phyloP scores from a whole-genome alignment of 163 green algal genomes.

The Volvox carteri region DNA sequence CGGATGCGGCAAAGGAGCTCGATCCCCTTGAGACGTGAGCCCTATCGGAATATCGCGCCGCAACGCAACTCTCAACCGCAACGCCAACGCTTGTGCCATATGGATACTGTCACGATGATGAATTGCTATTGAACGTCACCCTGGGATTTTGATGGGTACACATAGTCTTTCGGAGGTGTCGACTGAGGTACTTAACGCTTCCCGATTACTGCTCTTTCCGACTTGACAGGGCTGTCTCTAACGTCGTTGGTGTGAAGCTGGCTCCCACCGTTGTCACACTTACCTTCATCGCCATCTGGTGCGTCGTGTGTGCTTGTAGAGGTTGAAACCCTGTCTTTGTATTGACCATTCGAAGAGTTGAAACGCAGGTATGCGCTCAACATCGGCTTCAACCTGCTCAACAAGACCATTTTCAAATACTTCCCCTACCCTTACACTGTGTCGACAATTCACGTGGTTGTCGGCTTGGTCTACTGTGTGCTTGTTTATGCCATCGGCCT shows the following conservation, averaged over 20 bases:
- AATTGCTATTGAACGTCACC: no score
- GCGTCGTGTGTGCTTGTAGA: conserved; percentile 14
- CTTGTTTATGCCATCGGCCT: conserved; percentile 89
- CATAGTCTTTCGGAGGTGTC: no score
- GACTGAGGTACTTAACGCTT: no score
- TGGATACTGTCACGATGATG: no score
- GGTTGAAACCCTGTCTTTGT: background rate
- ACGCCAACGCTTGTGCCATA: background rate
- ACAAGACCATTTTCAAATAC: conserved; percentile 99
- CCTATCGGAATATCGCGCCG: conserved; percentile 10
- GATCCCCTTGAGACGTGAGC: conserved; percentile 69
- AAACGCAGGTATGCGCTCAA: conserved; percentile 92
- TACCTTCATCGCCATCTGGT: conserved; percentile 91
- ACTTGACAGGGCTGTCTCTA: conserved; percentile 76
- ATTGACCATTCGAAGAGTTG: conserved; percentile 4
- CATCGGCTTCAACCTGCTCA: conserved; percentile 99
- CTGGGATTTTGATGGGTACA: no score
- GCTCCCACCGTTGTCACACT: conserved; percentile 82
- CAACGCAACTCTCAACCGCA: background rate
- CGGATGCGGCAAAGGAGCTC: conserved; percentile 62
- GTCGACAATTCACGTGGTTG: conserved; percentile 96
- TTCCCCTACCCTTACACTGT: conserved; percentile 99
- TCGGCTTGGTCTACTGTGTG: conserved; percentile 94
- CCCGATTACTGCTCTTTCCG: background rate
- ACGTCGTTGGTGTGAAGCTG: conserved; percentile 81